Evolutionary conservation across 2,329 filamentous ascomycete genomes (phyloP).

Genomic region (Diaporthe batatas): DNA sequence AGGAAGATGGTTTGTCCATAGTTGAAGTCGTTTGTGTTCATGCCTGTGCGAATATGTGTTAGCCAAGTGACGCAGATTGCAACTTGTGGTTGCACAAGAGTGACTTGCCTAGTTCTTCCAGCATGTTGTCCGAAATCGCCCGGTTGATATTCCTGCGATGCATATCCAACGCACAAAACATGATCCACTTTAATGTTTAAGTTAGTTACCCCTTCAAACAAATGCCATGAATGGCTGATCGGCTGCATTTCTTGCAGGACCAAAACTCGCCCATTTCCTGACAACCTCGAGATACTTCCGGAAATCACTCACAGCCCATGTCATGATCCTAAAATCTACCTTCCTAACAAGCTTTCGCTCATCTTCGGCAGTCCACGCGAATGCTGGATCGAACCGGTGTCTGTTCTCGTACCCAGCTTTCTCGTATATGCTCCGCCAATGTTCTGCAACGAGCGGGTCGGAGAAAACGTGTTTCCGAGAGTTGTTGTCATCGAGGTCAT

Average conservation of each 20-base stretch:
- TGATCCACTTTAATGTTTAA: conserved; percentile 43
- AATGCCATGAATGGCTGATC: not conserved
- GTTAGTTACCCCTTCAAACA: not conserved
- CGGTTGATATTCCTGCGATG: conserved; percentile 50
- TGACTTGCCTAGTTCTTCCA: conserved; percentile 53
- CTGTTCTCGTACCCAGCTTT: conserved; percentile 70
- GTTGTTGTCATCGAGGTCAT: not conserved
- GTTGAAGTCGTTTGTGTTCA: conserved; percentile 57
- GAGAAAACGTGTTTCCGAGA: conserved; percentile 58
- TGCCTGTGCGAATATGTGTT: conserved; percentile 42
- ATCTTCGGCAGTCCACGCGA: conserved; percentile 66
- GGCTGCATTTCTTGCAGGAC: no score
- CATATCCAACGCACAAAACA: conserved; percentile 47
- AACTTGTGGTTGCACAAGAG: not conserved
- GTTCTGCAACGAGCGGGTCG: conserved; percentile 58
- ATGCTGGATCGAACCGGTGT: conserved; percentile 71
- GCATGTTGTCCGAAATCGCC: conserved; percentile 51
- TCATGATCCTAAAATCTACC: conserved; percentile 55
- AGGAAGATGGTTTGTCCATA: conserved; percentile 63
- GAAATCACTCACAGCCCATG: conserved; percentile 44
- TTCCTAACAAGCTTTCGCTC: conserved; percentile 66
- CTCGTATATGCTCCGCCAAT: conserved; percentile 68
- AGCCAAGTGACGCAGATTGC: not conserved
- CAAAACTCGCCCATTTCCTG: not conserved
- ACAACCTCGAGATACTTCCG: not conserved